phyloP scores from a whole-genome alignment of 345 rosid species.

The Bruguiera gymnorhiza region DNA sequence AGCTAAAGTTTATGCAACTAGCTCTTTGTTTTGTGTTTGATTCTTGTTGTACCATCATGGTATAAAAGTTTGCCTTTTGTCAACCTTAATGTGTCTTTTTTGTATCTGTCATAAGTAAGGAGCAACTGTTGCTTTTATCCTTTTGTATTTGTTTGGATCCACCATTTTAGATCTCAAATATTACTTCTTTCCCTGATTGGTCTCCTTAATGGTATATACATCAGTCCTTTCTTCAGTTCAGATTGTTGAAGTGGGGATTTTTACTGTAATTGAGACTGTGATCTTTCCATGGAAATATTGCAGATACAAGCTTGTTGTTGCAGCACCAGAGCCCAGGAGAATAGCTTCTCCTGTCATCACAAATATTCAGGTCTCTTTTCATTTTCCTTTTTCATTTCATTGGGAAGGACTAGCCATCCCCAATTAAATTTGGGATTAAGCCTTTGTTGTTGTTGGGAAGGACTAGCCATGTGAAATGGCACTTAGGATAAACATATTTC shows the following conservation, averaged over 20 bases:
- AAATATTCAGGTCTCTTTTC: constrained; percentile 68
- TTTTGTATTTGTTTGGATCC: neutral
- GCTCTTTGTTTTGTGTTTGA: no score
- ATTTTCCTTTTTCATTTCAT: neutral
- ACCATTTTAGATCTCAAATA: neutral
- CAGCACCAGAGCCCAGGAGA: constrained; percentile 80
- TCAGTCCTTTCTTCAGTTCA: constrained; percentile 1
- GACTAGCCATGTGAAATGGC: neutral
- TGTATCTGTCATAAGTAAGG: no score
- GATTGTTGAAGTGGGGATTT: constrained; percentile 3
- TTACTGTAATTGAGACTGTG: neutral
- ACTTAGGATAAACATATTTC: neutral
- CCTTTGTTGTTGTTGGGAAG: neutral
- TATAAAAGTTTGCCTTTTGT: no score
- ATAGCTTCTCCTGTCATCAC: constrained; percentile 70
- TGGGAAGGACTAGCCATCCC: neutral
- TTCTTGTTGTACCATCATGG: no score
- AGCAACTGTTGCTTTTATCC: neutral
- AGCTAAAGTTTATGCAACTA: no score
- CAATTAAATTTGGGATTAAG: no score
- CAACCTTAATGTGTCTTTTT: no score
- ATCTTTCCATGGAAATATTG: constrained; percentile 23
- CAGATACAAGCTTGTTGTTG: constrained; percentile 86
- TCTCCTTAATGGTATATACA: neutral
- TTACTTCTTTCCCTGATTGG: neutral